Evolutionary conservation across 2,329 filamentous ascomycete genomes (phyloP), one percentile per base, ranked within the genome.

Genomic region (Aspergillus sp.): DNA sequence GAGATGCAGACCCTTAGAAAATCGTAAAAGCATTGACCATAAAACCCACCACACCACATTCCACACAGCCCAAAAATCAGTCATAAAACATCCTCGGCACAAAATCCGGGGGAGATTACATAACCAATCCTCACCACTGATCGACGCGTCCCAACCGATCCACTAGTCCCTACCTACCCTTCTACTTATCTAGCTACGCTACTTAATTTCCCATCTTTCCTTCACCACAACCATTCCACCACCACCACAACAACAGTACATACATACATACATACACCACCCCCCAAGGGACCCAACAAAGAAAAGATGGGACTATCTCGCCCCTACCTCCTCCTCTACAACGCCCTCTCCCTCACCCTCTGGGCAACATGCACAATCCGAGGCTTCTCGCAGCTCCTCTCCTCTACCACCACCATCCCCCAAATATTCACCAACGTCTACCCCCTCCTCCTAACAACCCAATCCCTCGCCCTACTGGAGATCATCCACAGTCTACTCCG

Each of bases 381-480:
- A 62, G 88, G 90, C 2, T 69, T 88, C 25, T 77, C 87, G 25
- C 25, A 25, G 25, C 25, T 25, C 57, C 82, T 89, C 21, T 73
- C 82, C 21, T 68, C 6, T 17, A 4, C 81, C 23, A 75, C 79
- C n/a, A 70, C 77, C 39, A 84, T 78, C 2, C 66, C 76, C 25
- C 59, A 67, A 11, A 67, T 79, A 56, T 84, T 86, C 57, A 78
- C 79, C 15, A 80, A 83, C 56, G 69, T 78, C 21, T 80, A 74
- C 36, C 75, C 76, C 0, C 68, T 80, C 11, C 73, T 80, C 8
- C 66, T 70, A 23, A 87, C 90, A 51, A 93, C 90, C 58, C 95
- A 99, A 82, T 95, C 90, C 3, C 77, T 91, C 57, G 95, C 95
- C 0, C 78, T 86, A 48, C 80, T 97, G 73, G 95, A 99, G 80